Evolutionary conservation across 441 rosid genomes (phyloP), one percentile per base, ranked within the genome.

Genomic region (Kokia cookei): DNA sequence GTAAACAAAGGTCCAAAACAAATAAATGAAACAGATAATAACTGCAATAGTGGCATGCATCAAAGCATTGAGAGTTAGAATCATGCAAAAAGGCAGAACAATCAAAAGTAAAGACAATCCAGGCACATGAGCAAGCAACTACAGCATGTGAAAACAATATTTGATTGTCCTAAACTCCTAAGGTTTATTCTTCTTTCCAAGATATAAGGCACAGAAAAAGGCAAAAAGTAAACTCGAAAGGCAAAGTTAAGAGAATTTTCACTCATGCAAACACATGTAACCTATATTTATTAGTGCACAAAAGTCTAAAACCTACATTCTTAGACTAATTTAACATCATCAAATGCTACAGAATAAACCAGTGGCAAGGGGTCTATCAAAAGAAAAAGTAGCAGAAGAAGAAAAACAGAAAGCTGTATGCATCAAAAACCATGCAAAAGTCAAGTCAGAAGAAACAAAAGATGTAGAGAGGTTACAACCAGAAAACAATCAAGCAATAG

Each of bases 371-470:
- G 12, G 50, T 65, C 35, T 27, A 11, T 40, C 69, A 64, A 65
- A 7, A 43, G 64, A 65, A 42, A 19, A 67, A 67, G 58, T 50
- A 50, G 35, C 54, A 69, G 2, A 19, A 17, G 17, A 17, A 12
- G 53, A 65, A 65, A 65, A 64, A 22, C 24, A 42, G 17, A 50
- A 35, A 69, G 62, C 29, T 15, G 42, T 15, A 48, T 69, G 48
- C 17, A 50, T 67, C 71, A 51, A 69, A 53, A 53, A 35, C 61
- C 15, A 29, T 6, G 47, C 73, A 48, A 48, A 7, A 40, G 13
- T n/a, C n/a, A 19, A 69, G 43, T 17, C n/a, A 71, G 42, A 69
- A 73, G 77, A 51, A 37, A 59, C 69, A 53, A 73, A 17, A 74
- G 27, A 69, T 43, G 58, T 37, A 64, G 37, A 63, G 60, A 69